Conservation (phyloP, 139 green algal genomes). For the Picocystis salinarum region DNA sequence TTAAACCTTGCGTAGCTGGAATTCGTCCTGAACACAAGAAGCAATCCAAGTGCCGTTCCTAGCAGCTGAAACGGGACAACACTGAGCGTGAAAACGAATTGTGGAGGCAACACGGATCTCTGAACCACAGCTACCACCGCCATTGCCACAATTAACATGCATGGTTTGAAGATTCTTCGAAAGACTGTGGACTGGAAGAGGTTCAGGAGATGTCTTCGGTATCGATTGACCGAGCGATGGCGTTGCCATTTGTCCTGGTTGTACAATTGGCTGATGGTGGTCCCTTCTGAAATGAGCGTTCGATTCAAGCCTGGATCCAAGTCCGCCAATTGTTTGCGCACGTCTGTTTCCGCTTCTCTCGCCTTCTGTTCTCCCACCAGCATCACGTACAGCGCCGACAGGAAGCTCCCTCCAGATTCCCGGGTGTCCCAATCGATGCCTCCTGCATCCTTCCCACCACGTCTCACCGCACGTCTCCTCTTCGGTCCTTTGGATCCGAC, state of each 20-base stretch:
- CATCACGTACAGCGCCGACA: too few species aligned
- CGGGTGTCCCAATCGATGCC: too few species aligned
- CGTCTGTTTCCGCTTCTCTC: too few species aligned
- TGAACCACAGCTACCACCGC: too few species aligned
- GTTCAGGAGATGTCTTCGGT: conserved; percentile 2
- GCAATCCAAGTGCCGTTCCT: conserved; percentile 22
- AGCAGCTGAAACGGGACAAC: conserved; percentile 16
- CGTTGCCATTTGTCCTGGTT: conserved; percentile 13
- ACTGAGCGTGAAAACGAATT: not conserved
- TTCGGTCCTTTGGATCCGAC: too few species aligned
- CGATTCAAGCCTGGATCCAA: conserved; percentile 12
- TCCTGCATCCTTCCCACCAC: too few species aligned
- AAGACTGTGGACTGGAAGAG: conserved; percentile 11
- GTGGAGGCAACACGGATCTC: not conserved
- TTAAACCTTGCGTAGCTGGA: conserved; percentile 28
- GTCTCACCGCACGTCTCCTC: too few species aligned
- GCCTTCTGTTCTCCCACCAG: too few species aligned
- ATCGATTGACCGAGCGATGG: conserved; percentile 6
- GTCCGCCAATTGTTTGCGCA: too few species aligned
- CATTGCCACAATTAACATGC: too few species aligned
- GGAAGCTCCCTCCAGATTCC: too few species aligned
- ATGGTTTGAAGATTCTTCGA: conserved; percentile 3
- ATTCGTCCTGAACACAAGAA: conserved; percentile 54
- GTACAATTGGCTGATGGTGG: conserved; percentile 16
- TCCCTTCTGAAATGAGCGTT: conserved; percentile 10